Evolutionary conservation across 2,329 filamentous ascomycete species (phyloP).

Genomic region (Didymella arachidicola): DNA sequence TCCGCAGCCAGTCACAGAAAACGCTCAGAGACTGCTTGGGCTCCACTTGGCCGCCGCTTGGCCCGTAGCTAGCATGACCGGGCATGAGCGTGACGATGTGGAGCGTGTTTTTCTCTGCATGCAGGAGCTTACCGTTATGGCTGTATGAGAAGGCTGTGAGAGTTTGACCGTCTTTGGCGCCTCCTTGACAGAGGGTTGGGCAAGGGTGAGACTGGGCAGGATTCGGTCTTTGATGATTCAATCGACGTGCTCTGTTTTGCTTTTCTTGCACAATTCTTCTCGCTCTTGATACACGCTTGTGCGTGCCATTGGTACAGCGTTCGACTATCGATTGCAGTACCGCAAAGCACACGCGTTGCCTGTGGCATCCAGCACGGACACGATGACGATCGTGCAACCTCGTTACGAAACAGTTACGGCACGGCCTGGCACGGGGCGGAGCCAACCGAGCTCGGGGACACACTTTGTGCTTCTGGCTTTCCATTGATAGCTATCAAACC

Average conservation of each 20-base stretch:
- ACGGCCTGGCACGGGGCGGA: constrained; percentile 27
- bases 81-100: constrained; percentile 24
- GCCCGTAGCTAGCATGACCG: background rate
- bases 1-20: no score
- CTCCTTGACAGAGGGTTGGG: constrained; percentile 6
- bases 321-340: constrained; percentile 20
- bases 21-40: no score
- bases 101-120: constrained; percentile 22
- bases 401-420: constrained; percentile 40
- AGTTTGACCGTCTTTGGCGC: background rate
- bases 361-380: constrained; percentile 30
- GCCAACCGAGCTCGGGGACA: constrained; percentile 33
- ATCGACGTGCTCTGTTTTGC: background rate
- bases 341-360: constrained; percentile 23
- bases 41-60: no score
- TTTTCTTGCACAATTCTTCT: background rate
- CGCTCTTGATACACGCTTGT: background rate
- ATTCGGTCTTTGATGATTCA: constrained; percentile 11
- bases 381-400: constrained; percentile 37
- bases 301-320: constrained; percentile 7
- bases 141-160: constrained; percentile 7
- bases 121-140: constrained; percentile 11
- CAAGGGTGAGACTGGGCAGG: constrained; percentile 14
- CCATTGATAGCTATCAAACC: constrained; percentile 33
- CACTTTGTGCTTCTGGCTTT: constrained; percentile 30